These are phyloP conservation scores for Dendrostoma leiphaemia DNA, from an alignment of 2,329 filamentous ascomycete species.

Conservation along the genomic window DNA sequence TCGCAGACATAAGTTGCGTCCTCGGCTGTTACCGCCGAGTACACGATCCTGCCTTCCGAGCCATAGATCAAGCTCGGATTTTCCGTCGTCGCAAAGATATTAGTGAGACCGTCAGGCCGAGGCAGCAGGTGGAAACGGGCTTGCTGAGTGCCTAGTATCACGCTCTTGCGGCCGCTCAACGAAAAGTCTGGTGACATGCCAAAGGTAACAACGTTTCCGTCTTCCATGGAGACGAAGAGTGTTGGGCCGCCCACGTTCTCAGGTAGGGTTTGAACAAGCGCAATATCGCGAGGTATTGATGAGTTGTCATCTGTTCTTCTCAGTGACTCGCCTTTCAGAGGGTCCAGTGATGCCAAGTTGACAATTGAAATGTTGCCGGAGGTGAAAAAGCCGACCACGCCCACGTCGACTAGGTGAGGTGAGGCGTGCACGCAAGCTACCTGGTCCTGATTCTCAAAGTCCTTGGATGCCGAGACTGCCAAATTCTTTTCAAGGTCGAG, in stretches of 20 bases:
- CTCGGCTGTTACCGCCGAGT: constrained; percentile 90
- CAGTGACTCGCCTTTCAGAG: constrained; percentile 63
- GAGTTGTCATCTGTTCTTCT: constrained; percentile 61
- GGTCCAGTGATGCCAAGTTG: constrained; percentile 62
- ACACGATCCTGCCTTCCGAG: constrained; percentile 81
- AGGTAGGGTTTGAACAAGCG: constrained; percentile 75
- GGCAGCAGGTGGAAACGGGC: constrained; percentile 79
- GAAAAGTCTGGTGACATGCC: constrained; percentile 63
- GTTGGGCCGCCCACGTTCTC: constrained; percentile 59
- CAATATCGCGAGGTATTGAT: constrained; percentile 79
- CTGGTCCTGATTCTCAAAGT: constrained; percentile 67
- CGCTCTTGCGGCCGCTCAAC: constrained; percentile 72
- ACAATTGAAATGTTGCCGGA: constrained; percentile 77
- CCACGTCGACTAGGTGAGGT: constrained; percentile 59
- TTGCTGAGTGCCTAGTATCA: constrained; percentile 82
- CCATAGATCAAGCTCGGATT: constrained; percentile 93
- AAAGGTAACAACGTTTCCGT: constrained; percentile 87
- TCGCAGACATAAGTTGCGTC: constrained; percentile 78
- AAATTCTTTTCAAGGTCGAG: constrained; percentile 63
- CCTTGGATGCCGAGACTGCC: constrained; percentile 54
- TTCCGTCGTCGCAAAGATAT: constrained; percentile 90
- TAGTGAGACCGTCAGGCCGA: constrained; percentile 63
- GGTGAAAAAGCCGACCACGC: constrained; percentile 84
- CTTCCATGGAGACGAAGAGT: constrained; percentile 85
- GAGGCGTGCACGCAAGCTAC: constrained; percentile 83